Evolutionary conservation across 306 rosid genomes (phyloP).

Genomic region (Cicer pinnatifidum): DNA sequence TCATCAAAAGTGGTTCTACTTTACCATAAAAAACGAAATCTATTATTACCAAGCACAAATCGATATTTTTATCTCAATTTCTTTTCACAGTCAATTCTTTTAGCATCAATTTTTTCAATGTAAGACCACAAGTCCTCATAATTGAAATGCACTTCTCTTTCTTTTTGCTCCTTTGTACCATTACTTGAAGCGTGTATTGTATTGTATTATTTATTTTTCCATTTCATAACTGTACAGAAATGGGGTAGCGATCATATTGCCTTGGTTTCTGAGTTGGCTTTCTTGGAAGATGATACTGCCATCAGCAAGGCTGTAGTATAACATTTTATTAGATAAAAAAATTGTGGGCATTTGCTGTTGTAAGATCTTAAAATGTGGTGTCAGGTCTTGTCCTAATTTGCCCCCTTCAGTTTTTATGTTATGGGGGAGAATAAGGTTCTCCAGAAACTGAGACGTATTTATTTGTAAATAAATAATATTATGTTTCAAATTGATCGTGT

Average conservation of each 20-base stretch:
- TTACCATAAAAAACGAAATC: too few relatives aligned
- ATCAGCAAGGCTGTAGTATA: slow-evolving; percentile 32
- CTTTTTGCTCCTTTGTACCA: slow-evolving; percentile 1
- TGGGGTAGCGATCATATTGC: slow-evolving; percentile 99
- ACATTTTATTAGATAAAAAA: slow-evolving; percentile 25
- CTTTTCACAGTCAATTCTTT: not conserved
- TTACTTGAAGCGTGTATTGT: slow-evolving; percentile 6
- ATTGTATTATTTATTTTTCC: not conserved
- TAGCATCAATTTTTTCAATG: not conserved
- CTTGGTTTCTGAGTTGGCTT: slow-evolving; percentile 77
- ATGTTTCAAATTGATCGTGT: slow-evolving; percentile 26
- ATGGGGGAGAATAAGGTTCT: not conserved
- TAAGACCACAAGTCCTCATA: slow-evolving; percentile 11
- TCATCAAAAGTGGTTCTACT: too few relatives aligned
- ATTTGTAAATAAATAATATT: slow-evolving; percentile 6
- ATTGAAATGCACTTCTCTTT: slow-evolving; percentile 27
- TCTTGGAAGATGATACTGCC: slow-evolving; percentile 48
- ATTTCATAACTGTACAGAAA: slow-evolving; percentile 58
- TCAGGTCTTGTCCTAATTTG: not conserved
- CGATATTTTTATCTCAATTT: not conserved
- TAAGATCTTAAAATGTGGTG: slow-evolving; percentile 31
- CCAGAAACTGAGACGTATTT: not conserved
- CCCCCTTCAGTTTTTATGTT: slow-evolving; percentile 13
- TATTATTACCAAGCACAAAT: not conserved
- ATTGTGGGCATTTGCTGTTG: not conserved